A percentile compares a stretch with the other conserved stretches of the same genome.
phyloP scores from a whole-genome alignment of 768 basidiomycete species.

The Tricholoma sp. region DNA sequence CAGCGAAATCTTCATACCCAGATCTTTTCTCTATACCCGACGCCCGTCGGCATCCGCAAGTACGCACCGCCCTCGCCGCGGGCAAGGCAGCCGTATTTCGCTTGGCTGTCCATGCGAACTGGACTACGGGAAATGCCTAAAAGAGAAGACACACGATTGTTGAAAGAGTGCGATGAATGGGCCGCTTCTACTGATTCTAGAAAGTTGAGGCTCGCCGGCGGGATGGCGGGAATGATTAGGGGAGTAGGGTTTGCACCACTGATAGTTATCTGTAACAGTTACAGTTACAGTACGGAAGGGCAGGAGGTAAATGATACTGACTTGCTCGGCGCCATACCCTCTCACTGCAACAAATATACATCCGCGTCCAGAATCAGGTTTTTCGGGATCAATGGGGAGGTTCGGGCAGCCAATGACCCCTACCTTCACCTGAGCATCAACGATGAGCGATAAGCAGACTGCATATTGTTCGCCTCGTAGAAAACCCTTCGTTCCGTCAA shows the following conservation, averaged over 20 bases:
- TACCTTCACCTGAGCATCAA: slow-evolving; percentile 72
- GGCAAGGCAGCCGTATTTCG: slow-evolving; percentile 86
- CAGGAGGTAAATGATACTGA: slow-evolving; percentile 16
- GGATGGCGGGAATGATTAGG: slow-evolving; percentile 49
- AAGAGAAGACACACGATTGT: slow-evolving; percentile 61
- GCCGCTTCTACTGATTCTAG: slow-evolving; percentile 92
- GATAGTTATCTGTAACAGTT: slow-evolving; percentile 43
- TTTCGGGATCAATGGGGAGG: slow-evolving; percentile 51
- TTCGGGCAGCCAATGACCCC: slow-evolving; percentile 95
- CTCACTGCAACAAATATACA: slow-evolving; percentile 84
- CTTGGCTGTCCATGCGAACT: slow-evolving; percentile 91
- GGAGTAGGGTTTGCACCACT: slow-evolving; percentile 41
- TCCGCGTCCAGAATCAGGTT: slow-evolving; percentile 61
- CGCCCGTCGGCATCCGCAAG: slow-evolving; percentile 71
- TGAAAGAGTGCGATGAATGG: slow-evolving; percentile 88
- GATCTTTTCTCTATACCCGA: slow-evolving; percentile 90
- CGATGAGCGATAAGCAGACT: slow-evolving; percentile 82
- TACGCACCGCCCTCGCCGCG: slow-evolving; percentile 85
- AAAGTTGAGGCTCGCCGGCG: slow-evolving; percentile 51
- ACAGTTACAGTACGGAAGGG: not conserved
- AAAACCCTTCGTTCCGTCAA: slow-evolving; percentile 94
- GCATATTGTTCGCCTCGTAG: slow-evolving; percentile 91
- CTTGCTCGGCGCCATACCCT: slow-evolving; percentile 80
- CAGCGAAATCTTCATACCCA: slow-evolving; percentile 53
- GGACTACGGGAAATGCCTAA: slow-evolving; percentile 64